phyloP scores from a whole-genome alignment of 768 basidiomycete genomes.

The Candolleomyces eurysporus region DNA sequence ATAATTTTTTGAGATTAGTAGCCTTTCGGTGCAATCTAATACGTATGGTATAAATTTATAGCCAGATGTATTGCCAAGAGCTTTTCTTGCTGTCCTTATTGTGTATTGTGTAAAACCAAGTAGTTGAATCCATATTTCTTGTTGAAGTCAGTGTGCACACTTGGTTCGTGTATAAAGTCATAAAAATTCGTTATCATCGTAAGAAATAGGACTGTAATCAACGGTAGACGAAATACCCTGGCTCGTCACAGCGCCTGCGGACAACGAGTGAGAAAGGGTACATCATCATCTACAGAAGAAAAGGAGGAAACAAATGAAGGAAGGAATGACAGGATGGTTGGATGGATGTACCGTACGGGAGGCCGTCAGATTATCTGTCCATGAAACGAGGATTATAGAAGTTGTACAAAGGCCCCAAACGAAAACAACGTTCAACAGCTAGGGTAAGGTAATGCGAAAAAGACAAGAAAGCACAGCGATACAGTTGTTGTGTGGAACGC shows the following conservation, averaged over 20 bases:
- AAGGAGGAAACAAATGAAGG: background rate
- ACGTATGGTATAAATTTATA: background rate
- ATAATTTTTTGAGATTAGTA: background rate
- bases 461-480: conserved; percentile 3
- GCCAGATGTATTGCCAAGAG: background rate
- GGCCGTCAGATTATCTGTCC: conserved; percentile 3
- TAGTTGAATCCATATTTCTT: background rate
- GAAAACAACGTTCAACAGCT: background rate
- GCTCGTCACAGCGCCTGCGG: background rate
- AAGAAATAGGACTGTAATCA: conserved; percentile 1
- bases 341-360: background rate
- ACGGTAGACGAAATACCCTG: background rate
- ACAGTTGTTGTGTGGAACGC: background rate
- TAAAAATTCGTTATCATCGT: conserved; percentile 2
- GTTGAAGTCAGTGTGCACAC: background rate
- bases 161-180: background rate
- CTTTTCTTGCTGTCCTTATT: conserved; percentile 4
- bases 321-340: background rate
- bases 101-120: conserved; percentile 4
- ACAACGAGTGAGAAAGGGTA: background rate
- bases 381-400: conserved; percentile 5
- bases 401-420: conserved; percentile 1
- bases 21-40: background rate
- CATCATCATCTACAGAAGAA: background rate
- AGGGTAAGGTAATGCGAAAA: conserved; percentile 3